Evolutionary conservation across 371 early-diverging fungal genomes (phyloP).

Genomic region (Actinomucor elegans): DNA sequence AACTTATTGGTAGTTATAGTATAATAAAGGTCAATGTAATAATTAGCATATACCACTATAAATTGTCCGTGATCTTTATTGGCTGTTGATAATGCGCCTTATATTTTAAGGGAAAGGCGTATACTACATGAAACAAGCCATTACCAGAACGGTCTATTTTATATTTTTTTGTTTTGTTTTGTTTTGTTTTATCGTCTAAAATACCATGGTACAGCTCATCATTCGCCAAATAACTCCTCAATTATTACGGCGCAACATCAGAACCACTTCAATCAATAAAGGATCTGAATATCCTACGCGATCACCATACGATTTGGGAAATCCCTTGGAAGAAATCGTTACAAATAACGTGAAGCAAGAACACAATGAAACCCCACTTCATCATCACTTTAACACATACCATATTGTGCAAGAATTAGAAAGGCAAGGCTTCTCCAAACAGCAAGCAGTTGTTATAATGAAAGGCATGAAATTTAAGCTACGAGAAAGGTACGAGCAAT

Average conservation of each 20-base stretch:
- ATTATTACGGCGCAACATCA: neutral
- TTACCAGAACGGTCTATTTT: too few species aligned
- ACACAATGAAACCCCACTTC: neutral
- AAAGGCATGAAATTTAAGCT: constrained; percentile 67
- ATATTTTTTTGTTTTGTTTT: neutral
- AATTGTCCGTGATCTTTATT: too few species aligned
- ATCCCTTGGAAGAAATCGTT: neutral
- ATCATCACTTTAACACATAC: constrained; percentile 73
- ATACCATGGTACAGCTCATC: neutral
- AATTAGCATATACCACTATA: too few species aligned
- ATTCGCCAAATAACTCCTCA: constrained; percentile 7
- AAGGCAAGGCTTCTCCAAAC: constrained; percentile 61
- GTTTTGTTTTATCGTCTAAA: neutral
- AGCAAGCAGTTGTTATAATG: constrained; percentile 76
- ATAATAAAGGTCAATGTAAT: too few species aligned
- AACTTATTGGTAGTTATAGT: too few species aligned
- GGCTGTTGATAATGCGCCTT: too few species aligned
- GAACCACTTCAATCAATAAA: neutral
- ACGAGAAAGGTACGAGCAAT: constrained; percentile 38
- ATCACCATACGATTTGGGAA: neutral
- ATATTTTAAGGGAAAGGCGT: too few species aligned
- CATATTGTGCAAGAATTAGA: constrained; percentile 63
- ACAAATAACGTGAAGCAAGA: too few species aligned
- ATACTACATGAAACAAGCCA: too few species aligned
- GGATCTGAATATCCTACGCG: neutral